phyloP scores from a whole-genome alignment of 108 stramenopile genomes.

The Chaetoceros muelleri region DNA sequence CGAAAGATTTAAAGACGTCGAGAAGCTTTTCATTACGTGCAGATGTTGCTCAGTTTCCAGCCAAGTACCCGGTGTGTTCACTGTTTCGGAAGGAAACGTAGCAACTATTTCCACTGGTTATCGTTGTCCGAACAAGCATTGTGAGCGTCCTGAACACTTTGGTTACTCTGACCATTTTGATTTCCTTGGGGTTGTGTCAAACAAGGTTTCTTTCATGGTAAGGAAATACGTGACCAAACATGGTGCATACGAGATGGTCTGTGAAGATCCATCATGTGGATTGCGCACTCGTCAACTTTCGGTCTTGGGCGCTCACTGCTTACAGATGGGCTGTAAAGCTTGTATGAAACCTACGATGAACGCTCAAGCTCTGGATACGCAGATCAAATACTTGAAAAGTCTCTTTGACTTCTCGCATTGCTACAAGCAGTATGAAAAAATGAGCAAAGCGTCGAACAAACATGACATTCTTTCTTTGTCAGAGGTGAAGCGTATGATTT shows the following conservation, averaged over 20 bases:
- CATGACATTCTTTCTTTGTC: neutral
- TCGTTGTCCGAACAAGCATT: constrained; percentile 41
- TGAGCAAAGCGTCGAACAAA: constrained; percentile 2
- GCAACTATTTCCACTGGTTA: constrained; percentile 21
- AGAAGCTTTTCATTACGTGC: constrained; percentile 65
- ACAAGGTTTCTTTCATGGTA: constrained; percentile 31
- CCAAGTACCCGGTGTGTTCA: constrained; percentile 62
- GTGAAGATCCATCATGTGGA: constrained; percentile 75
- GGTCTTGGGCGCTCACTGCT: constrained; percentile 58
- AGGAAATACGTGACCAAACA: constrained; percentile 18
- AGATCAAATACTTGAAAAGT: constrained; percentile 76
- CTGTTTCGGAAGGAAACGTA: constrained; percentile 14
- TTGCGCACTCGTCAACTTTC: constrained; percentile 71
- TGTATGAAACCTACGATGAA: constrained; percentile 35
- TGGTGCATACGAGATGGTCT: constrained; percentile 62
- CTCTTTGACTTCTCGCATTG: constrained; percentile 67
- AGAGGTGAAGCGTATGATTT: neutral
- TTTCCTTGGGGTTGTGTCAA: constrained; percentile 46
- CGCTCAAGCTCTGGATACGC: constrained; percentile 51
- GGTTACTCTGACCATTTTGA: constrained; percentile 36
- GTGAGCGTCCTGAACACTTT: constrained; percentile 49
- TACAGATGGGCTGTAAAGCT: constrained; percentile 64
- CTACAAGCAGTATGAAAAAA: constrained; percentile 33
- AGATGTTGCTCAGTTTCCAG: constrained; percentile 32
- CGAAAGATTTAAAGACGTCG: constrained; percentile 73